Evolutionary conservation across 495 filamentous ascomycete species (phyloP).

Genomic region (Daldinia vernicosa): DNA sequence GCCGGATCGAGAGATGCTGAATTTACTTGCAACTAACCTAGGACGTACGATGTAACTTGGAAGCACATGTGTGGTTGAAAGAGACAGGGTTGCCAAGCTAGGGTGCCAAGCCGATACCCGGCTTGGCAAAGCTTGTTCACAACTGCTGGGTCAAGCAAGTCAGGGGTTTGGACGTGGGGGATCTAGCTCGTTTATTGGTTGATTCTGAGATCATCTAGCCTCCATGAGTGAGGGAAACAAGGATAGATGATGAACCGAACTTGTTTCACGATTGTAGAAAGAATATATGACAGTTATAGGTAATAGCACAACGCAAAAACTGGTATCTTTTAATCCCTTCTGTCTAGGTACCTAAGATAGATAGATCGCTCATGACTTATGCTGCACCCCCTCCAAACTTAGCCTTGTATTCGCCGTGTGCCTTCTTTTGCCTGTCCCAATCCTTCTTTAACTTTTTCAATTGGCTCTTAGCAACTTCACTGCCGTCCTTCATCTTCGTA

Average conservation of each 20-base stretch:
- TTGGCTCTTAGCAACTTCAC: constrained; percentile 81
- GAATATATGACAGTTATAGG: neutral
- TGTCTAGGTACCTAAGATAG: neutral
- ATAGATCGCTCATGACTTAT: constrained; percentile 6
- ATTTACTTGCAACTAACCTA: constrained; percentile 17
- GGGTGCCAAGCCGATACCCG: constrained; percentile 41
- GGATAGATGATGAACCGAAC: neutral
- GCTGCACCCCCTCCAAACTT: constrained; percentile 55
- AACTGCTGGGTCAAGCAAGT: constrained; percentile 15
- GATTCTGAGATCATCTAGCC: neutral
- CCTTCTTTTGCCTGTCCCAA: constrained; percentile 91
- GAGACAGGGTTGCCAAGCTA: constrained; percentile 27
- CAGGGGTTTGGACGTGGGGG: constrained; percentile 34
- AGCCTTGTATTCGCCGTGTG: constrained; percentile 69
- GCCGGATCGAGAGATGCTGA: constrained; percentile 12
- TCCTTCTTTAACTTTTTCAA: constrained; percentile 89
- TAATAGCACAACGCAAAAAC: constrained; percentile 23
- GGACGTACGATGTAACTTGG: constrained; percentile 19
- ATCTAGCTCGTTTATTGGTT: neutral
- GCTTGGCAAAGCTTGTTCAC: constrained; percentile 47
- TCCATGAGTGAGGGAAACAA: neutral
- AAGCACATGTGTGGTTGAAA: constrained; percentile 15
- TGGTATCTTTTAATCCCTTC: constrained; percentile 19
- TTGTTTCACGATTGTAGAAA: neutral
- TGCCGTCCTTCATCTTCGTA: constrained; percentile 75